A percentile compares a stretch with the other conserved stretches of the same genome.
phyloP scores from a whole-genome alignment of 805 yeast genomes.

The Cyberlindnera xishuangbannaensis region DNA sequence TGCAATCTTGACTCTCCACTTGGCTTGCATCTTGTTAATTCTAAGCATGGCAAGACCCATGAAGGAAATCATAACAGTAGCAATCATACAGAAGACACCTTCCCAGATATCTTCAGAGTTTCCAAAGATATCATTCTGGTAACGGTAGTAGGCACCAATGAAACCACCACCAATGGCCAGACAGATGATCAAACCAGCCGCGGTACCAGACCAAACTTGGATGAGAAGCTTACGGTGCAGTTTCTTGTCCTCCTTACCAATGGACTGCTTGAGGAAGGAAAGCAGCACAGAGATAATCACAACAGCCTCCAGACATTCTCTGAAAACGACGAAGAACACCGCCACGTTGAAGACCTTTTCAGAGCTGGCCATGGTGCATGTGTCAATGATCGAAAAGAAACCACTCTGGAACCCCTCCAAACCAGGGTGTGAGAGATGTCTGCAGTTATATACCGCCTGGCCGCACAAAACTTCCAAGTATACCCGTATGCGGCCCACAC shows the following conservation, averaged over 20 bases:
- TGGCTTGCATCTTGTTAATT: constrained; percentile 91
- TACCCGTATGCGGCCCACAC: too few species aligned
- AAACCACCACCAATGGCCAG: constrained; percentile 84
- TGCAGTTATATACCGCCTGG: too few species aligned
- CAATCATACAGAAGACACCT: constrained; percentile 89
- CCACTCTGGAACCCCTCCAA: too few species aligned
- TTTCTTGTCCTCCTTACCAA: constrained; percentile 46
- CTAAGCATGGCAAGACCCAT: constrained; percentile 98
- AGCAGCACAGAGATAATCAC: constrained; percentile 85
- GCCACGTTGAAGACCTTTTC: constrained; percentile 31
- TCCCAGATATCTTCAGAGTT: constrained; percentile 93
- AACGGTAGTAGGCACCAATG: constrained; percentile 86
- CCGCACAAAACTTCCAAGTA: too few species aligned
- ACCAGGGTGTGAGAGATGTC: too few species aligned
- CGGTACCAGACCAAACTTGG: constrained; percentile 87
- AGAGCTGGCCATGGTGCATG: constrained; percentile 5
- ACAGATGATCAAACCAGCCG: constrained; percentile 71
- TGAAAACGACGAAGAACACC: constrained; percentile 83
- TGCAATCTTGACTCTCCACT: constrained; percentile 96
- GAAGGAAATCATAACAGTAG: constrained; percentile 78
- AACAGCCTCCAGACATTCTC: constrained; percentile 92
- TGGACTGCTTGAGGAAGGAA: constrained; percentile 87
- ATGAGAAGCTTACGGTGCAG: constrained; percentile 56
- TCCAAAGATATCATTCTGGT: constrained; percentile 80
- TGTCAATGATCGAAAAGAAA: too few species aligned